A percentile compares a stretch with the other conserved stretches of the same genome.
Evolutionary conservation across 306 rosid genomes (phyloP).

Genomic region (Quillaja saponaria): DNA sequence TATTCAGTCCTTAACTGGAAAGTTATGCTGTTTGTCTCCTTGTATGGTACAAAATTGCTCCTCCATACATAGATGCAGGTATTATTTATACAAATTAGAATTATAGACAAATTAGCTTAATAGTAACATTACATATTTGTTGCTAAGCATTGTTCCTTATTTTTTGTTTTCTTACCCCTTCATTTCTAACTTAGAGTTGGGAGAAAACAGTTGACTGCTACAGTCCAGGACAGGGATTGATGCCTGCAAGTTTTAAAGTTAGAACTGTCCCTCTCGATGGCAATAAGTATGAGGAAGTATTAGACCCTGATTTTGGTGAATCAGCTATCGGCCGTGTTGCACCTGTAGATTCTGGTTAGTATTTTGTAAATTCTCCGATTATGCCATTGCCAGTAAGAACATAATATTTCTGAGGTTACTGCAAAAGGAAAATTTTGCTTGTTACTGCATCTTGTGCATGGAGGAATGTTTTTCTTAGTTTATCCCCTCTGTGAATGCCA

Average conservation of each 20-base stretch:
- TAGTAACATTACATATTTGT: slow-evolving; percentile 7
- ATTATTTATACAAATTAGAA: neutral
- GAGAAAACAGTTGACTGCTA: slow-evolving; percentile 97
- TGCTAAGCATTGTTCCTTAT: no score
- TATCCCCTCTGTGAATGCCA: slow-evolving; percentile 13
- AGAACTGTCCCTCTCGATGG: slow-evolving; percentile 52
- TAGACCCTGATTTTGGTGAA: slow-evolving; percentile 98
- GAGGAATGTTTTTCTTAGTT: neutral
- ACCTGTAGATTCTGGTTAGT: slow-evolving; percentile 93
- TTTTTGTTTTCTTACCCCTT: slow-evolving; percentile 5
- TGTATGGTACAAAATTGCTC: neutral
- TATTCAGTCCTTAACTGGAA: neutral
- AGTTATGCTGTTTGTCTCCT: slow-evolving; percentile 5
- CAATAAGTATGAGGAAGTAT: slow-evolving; percentile 63
- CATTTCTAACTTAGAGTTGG: slow-evolving; percentile 71
- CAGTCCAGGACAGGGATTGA: slow-evolving; percentile 97
- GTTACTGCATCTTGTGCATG: neutral
- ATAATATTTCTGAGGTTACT: neutral
- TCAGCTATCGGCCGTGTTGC: slow-evolving; percentile 99
- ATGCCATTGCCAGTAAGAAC: slow-evolving; percentile 5
- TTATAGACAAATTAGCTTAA: neutral
- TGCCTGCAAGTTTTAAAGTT: slow-evolving; percentile 99
- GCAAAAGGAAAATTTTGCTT: neutral
- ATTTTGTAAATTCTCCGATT: slow-evolving; percentile 4
- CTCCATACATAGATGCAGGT: no score